Evolutionary conservation across 2,329 filamentous ascomycete species (phyloP).

Genomic region (Trichoderma atrobrunneum): DNA sequence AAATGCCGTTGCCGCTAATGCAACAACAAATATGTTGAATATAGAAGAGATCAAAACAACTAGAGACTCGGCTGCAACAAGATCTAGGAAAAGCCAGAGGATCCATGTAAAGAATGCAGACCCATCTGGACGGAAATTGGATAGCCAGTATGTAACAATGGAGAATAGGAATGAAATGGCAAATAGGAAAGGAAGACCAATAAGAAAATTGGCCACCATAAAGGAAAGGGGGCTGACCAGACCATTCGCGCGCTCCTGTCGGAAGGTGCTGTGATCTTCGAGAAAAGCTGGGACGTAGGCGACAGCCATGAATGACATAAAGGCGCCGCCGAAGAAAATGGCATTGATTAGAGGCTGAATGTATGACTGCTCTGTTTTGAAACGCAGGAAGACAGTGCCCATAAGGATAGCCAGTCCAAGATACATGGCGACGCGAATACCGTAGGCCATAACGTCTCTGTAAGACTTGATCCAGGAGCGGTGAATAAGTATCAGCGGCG

Average conservation of each 20-base stretch:
- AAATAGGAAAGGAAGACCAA: slow-evolving; percentile 79
- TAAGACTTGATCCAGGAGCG: slow-evolving; percentile 80
- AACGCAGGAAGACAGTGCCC: slow-evolving; percentile 81
- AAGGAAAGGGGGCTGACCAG: slow-evolving; percentile 73
- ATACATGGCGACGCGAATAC: slow-evolving; percentile 81
- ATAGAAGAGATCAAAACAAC: slow-evolving; percentile 73
- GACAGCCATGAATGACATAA: slow-evolving; percentile 79
- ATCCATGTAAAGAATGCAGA: slow-evolving; percentile 72
- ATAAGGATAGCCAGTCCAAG: slow-evolving; percentile 73
- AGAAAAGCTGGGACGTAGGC: slow-evolving; percentile 77
- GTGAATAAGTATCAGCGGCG: slow-evolving; percentile 67
- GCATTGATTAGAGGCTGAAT: slow-evolving; percentile 83
- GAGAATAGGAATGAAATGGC: slow-evolving; percentile 74
- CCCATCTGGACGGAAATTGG: slow-evolving; percentile 66
- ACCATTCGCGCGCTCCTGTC: slow-evolving; percentile 73
- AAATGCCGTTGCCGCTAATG: slow-evolving; percentile 77
- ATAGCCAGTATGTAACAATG: slow-evolving; percentile 74
- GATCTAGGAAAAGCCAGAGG: slow-evolving; percentile 81
- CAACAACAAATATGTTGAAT: slow-evolving; percentile 76
- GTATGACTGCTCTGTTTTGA: slow-evolving; percentile 64
- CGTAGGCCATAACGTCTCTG: slow-evolving; percentile 80
- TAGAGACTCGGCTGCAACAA: slow-evolving; percentile 77
- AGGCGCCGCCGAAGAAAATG: slow-evolving; percentile 71
- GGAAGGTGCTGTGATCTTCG: slow-evolving; percentile 27
- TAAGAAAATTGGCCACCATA: slow-evolving; percentile 75